phyloP scores from a whole-genome alignment of 1,284 basidiomycete genomes.

The Cryptococcus amylolentus region DNA sequence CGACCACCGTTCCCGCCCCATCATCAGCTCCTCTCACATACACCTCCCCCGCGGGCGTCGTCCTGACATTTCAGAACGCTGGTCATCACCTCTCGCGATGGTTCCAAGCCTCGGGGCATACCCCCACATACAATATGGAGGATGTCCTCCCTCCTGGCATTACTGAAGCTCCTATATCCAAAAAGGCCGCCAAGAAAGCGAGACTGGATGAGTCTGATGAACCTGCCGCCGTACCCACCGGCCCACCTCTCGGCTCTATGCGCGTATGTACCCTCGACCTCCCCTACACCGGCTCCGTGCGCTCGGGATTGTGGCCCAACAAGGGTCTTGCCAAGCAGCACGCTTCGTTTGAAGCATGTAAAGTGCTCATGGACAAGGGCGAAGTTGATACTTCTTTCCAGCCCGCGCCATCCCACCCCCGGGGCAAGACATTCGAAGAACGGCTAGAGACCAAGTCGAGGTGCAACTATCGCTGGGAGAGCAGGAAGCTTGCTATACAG shows the following conservation, averaged over 20 bases:
- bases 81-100: conserved; percentile 6
- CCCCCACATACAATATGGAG: not conserved
- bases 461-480: conserved; percentile 1
- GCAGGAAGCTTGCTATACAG: conserved; percentile 2
- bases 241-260: conserved; percentile 4
- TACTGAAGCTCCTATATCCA: not conserved
- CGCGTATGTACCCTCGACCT: conserved; percentile 10
- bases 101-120: conserved; percentile 9
- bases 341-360: conserved; percentile 12
- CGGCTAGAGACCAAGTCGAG: conserved; percentile 4
- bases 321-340: conserved; percentile 12
- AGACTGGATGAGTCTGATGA: too few relatives aligned
- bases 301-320: conserved; percentile 7
- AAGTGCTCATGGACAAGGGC: conserved; percentile 2
- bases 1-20: not conserved
- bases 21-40: not conserved
- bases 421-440: not conserved
- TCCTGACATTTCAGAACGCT: conserved; percentile 11
- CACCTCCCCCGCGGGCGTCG: not conserved
- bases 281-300: conserved; percentile 2
- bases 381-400: conserved; percentile 7
- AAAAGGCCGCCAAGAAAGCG: conserved; percentile 1
- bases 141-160: conserved; percentile 5
- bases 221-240: not conserved
- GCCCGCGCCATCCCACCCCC: conserved; percentile 2